Conservation (phyloP, 1,284 basidiomycete species). For the Puccinia polysora region DNA sequence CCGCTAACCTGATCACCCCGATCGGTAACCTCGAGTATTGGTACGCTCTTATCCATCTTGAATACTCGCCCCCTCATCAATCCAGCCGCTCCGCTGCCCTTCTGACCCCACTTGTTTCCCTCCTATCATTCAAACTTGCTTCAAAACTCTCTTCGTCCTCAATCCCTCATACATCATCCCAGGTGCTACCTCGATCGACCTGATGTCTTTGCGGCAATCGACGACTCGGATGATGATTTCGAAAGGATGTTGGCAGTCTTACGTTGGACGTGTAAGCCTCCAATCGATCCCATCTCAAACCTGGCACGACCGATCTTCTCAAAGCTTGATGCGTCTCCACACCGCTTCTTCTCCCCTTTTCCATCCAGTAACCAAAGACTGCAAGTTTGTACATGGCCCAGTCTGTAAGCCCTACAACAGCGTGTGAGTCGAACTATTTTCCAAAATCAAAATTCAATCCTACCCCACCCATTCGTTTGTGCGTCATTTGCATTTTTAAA, state of each 20-base stretch:
- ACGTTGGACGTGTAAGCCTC: slow-evolving; percentile 32
- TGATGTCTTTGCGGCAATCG: slow-evolving; percentile 35
- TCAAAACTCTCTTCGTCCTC: neutral
- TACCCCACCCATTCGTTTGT: no score
- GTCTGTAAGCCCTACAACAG: slow-evolving; percentile 40
- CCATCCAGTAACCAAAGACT: slow-evolving; percentile 74
- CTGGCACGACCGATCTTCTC: neutral
- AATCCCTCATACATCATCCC: neutral
- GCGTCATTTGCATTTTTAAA: no score
- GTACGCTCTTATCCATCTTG: slow-evolving; percentile 1
- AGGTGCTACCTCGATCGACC: slow-evolving; percentile 43
- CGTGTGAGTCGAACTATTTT: slow-evolving; percentile 58
- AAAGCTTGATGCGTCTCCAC: neutral
- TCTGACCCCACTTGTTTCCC: no score
- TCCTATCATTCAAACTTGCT: neutral
- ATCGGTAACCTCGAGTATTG: slow-evolving; percentile 39
- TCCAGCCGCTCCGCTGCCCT: no score
- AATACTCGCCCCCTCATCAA: neutral
- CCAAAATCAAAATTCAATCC: no score
- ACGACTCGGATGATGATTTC: slow-evolving; percentile 28
- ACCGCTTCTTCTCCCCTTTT: slow-evolving; percentile 1
- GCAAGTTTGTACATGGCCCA: slow-evolving; percentile 67
- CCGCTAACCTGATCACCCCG: slow-evolving; percentile 34
- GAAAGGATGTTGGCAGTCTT: slow-evolving; percentile 40
- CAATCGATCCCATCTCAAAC: neutral